Conservation (phyloP, 257 asterid species). For the Primulina tabacum region DNA sequence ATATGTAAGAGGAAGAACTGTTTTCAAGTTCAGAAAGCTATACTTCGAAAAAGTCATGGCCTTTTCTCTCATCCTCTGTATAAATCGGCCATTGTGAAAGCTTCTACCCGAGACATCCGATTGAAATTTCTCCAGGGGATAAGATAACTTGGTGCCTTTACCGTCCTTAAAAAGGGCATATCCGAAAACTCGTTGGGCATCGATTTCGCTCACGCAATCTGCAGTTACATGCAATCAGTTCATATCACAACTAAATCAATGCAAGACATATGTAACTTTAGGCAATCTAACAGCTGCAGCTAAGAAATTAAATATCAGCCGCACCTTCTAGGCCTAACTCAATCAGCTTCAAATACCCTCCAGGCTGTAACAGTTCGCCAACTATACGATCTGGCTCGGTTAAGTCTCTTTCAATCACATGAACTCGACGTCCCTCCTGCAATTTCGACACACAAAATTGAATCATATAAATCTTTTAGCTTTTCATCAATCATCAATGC, state of each 20-base stretch:
- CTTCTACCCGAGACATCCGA: conserved; percentile 26
- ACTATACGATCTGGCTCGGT: conserved; percentile 34
- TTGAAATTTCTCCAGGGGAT: conserved; percentile 20
- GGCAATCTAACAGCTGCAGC: neutral
- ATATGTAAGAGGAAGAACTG: too few relatives aligned
- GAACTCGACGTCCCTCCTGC: conserved; percentile 38
- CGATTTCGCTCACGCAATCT: conserved; percentile 28
- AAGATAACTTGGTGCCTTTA: conserved; percentile 11
- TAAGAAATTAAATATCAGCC: neutral
- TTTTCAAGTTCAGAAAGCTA: neutral
- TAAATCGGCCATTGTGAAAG: conserved; percentile 31
- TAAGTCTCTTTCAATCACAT: conserved; percentile 34
- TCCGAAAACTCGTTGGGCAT: conserved; percentile 26
- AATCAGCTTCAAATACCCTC: conserved; percentile 32
- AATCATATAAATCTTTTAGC: neutral
- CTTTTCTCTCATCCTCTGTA: conserved; percentile 27
- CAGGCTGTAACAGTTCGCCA: conserved; percentile 40
- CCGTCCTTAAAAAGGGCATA: conserved; percentile 29
- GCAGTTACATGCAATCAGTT: neutral
- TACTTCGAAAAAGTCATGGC: conserved; percentile 29
- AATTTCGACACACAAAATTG: neutral
- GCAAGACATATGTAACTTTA: neutral
- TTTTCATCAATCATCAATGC: neutral
- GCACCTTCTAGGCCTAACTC: conserved; percentile 38
- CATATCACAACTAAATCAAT: neutral